Base-by-base conservation (phyloP, 75 land plant genomes). In the Azolla pinnata region DNA sequence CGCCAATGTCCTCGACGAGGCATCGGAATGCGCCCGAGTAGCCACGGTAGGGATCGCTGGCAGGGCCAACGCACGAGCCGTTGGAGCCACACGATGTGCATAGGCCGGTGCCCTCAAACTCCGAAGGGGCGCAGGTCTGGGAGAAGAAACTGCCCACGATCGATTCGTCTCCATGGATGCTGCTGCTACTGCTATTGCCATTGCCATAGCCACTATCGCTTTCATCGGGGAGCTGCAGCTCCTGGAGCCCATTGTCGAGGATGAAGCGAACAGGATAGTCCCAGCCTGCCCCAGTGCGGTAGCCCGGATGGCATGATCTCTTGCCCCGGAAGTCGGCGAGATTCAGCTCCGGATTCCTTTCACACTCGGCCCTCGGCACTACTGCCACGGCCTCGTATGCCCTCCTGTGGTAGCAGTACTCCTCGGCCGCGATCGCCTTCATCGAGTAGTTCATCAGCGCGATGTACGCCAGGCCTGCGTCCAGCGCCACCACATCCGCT, bases 281-380 rank as follows among this genome's bases (percentile, higher is more conserved):
- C 78, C 78, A 75, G 27, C 78, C 78, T 17, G 65, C 65, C 28
- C 73, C 78, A 20, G 78, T 70, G 28, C 52, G 52, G 30, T 70
- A 75, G 27, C 68, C 65, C 17, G 68, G 63, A 40, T 75, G 78
- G 64, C 78, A 75, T 40, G 78, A 75, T 45, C 53, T 70, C 19
- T 4, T 40, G 9, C 69, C 73, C 53, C 47, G 21, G 44, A 75
- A 65, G 71, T 69, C 68, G 17, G 26, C 31, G 40, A 75, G 27
- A 31, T 24, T 65, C 57, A 69, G 52, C 31, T 47, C 46, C 10
- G 28, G 27, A 14, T 74, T 65, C 33, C 32, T 40, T 27, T 69
- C 21, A 51, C 78, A 75, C 25, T 38, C 56, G 24, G 48, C 42
- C 32, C 62, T 59, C 38, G 31, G 47, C 2, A 75, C 73, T 20